These are phyloP conservation scores for Leccinellum rugosiceps DNA, from an alignment of 768 basidiomycete genomes.

Conservation along the genomic window DNA sequence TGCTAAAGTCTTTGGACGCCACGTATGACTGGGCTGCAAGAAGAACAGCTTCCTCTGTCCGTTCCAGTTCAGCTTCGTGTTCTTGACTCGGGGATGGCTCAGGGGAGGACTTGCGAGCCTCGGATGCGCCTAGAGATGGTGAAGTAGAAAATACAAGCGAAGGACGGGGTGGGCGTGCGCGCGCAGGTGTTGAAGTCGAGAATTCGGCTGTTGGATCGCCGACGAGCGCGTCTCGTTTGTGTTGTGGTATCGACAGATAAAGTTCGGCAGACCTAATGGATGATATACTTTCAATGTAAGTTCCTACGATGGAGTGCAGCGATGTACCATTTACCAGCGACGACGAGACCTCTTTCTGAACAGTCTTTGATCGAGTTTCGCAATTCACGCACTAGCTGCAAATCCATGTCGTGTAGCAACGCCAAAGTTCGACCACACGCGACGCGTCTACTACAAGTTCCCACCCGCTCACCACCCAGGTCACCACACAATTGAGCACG, in stretches of 20 bases:
- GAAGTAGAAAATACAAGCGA: slow-evolving; percentile 34
- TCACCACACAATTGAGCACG: too few species aligned
- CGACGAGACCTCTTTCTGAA: slow-evolving; percentile 63
- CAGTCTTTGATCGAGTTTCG: slow-evolving; percentile 68
- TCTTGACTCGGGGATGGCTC: slow-evolving; percentile 27
- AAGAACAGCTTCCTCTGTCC: slow-evolving; percentile 69
- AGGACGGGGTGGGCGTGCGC: slow-evolving; percentile 41
- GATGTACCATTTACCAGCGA: slow-evolving; percentile 75
- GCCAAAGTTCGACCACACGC: neutral
- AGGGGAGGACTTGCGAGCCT: neutral
- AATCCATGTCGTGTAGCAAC: slow-evolving; percentile 37
- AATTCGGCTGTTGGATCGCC: slow-evolving; percentile 35
- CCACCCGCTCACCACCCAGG: slow-evolving; percentile 3
- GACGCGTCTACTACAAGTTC: slow-evolving; percentile 7
- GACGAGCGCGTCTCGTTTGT: slow-evolving; percentile 39
- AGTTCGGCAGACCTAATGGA: slow-evolving; percentile 71
- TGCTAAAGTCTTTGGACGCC: slow-evolving; percentile 72
- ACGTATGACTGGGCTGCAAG: slow-evolving; percentile 70
- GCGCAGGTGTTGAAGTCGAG: slow-evolving; percentile 60
- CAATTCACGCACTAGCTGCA: slow-evolving; percentile 52
- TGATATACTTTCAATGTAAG: slow-evolving; percentile 14
- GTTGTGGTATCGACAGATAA: slow-evolving; percentile 53
- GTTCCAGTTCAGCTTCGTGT: slow-evolving; percentile 47
- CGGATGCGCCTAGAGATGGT: slow-evolving; percentile 26
- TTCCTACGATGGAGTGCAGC: slow-evolving; percentile 6